Conservation (phyloP, 1,284 basidiomycete species). For the Cutaneotrichosporon sp. region DNA sequence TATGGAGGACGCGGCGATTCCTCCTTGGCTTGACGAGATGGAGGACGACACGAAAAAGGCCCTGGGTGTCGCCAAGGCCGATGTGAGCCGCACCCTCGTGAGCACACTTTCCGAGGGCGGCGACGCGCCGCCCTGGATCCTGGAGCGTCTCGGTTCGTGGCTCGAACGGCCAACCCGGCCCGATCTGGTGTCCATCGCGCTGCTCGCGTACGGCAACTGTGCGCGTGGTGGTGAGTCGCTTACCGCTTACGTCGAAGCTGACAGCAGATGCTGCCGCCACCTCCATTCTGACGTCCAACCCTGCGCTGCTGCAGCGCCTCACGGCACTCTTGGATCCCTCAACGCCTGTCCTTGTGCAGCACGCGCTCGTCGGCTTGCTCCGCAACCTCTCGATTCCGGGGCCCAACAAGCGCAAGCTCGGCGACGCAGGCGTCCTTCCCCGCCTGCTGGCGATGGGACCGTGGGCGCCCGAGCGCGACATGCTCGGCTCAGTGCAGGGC, state of each 20-base stretch:
- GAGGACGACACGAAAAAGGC: conserved; percentile 49
- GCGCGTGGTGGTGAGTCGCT: conserved; percentile 63
- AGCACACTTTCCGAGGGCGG: conserved; percentile 64
- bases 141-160: conserved; percentile 74
- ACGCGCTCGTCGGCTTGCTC: conserved; percentile 76
- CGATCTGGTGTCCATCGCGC: conserved; percentile 54
- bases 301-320: conserved; percentile 20
- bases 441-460: conserved; percentile 65
- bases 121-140: conserved; percentile 69
- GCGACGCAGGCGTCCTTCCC: conserved; percentile 65
- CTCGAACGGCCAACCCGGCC: conserved; percentile 55
- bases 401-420: conserved; percentile 63
- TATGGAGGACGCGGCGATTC: conserved; percentile 23
- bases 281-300: conserved; percentile 7
- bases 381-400: conserved; percentile 76
- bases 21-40: conserved; percentile 12
- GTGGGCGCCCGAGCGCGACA: conserved; percentile 69
- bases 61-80: conserved; percentile 77
- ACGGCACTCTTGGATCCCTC: conserved; percentile 61
- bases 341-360: conserved; percentile 72
- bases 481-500: conserved; percentile 81
- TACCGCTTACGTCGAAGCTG: background rate
- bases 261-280: conserved; percentile 16
- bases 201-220: conserved; percentile 55
- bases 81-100: conserved; percentile 77